phyloP scores from a whole-genome alignment of 2,329 filamentous ascomycete genomes.

The Coniella vitis region DNA sequence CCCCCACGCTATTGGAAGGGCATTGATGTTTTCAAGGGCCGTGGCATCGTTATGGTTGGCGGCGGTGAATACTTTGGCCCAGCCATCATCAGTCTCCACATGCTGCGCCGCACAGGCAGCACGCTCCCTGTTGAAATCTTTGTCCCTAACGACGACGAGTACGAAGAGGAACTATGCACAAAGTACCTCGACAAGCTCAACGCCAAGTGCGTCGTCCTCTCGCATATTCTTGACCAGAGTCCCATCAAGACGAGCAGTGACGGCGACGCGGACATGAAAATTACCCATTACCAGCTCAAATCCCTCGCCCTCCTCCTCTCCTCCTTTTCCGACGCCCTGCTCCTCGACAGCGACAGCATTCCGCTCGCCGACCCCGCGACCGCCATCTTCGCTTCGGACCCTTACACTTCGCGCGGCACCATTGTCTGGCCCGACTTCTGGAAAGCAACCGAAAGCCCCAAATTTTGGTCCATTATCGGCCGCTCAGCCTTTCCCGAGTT shows the following conservation, averaged over 20 bases:
- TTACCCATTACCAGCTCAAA: constrained; percentile 44
- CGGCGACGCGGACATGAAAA: constrained; percentile 9
- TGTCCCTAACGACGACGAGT: constrained; percentile 26
- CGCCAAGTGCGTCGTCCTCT: constrained; percentile 27
- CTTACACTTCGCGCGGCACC: constrained; percentile 44
- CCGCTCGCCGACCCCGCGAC: constrained; percentile 31
- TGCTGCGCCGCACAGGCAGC: constrained; percentile 44
- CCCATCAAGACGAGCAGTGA: constrained; percentile 7
- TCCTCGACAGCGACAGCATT: constrained; percentile 52
- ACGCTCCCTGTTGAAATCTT: constrained; percentile 38
- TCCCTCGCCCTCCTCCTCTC: constrained; percentile 51
- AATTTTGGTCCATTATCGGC: constrained; percentile 38
- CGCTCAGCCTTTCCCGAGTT: constrained; percentile 24
- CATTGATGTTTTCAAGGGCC: constrained; percentile 9
- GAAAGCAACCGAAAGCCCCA: constrained; percentile 33
- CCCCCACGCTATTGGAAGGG: constrained; percentile 19
- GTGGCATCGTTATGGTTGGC: constrained; percentile 44
- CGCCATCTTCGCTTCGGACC: constrained; percentile 41
- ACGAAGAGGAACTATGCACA: constrained; percentile 26
- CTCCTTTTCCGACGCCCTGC: constrained; percentile 51
- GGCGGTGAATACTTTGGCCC: constrained; percentile 41
- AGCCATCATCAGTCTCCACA: constrained; percentile 42
- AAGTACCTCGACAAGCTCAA: constrained; percentile 23
- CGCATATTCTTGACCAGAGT: constrained; percentile 28
- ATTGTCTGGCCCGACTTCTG: constrained; percentile 53